Base-by-base conservation (phyloP, 495 filamentous ascomycete species). In the Lindgomyces ingoldianus region DNA sequence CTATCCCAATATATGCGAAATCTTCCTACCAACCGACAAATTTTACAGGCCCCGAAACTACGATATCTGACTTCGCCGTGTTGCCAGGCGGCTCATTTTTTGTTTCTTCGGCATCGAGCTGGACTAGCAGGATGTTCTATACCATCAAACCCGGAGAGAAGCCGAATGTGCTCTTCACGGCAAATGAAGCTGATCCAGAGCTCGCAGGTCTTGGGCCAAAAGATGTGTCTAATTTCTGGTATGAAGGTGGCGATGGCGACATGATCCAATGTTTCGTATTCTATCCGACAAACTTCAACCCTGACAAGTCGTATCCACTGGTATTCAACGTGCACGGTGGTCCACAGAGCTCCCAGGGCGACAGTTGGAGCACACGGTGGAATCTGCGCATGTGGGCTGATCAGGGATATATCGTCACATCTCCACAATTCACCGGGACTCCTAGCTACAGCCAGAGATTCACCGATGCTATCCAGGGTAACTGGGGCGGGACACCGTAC, bases 401-500 rank as follows among this genome's bases (percentile, higher is more conserved):
- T 50, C 81, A 85, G 49, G 83, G 84, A 59, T 61, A 47, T 21
- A 76, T 85, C 46, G 82, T 84, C 24, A 72, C 82, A 36, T 74
- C 75, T 0, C 80, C 81, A 0, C 84, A 85, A 61, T 78, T 78
- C 1, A 83, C 82, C 6, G 82, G 81, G 26, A 78, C 75, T 46
- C 77, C 79, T 48, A 80, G 81, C 9, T 85, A 77, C 63, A 77
- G 81, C 10, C 74, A 83, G 49, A 68, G 70, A 2, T 74, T 84
- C 30, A 79, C 75, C 0, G 80, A 83, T 60, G 67, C 68, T 3
- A 82, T 85, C 54, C 62, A 73, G 36, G 72, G 75, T 39, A 76
- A 81, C 57, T 85, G 82, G 82, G 81, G 81, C 70, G 80, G 80
- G 45, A 76, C 75, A 18, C 81, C 82, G 8, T 84, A 85, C 59